These are phyloP conservation scores for Suhomyces emberorum DNA, from an alignment of 805 yeast genomes.

Conservation along the genomic window DNA sequence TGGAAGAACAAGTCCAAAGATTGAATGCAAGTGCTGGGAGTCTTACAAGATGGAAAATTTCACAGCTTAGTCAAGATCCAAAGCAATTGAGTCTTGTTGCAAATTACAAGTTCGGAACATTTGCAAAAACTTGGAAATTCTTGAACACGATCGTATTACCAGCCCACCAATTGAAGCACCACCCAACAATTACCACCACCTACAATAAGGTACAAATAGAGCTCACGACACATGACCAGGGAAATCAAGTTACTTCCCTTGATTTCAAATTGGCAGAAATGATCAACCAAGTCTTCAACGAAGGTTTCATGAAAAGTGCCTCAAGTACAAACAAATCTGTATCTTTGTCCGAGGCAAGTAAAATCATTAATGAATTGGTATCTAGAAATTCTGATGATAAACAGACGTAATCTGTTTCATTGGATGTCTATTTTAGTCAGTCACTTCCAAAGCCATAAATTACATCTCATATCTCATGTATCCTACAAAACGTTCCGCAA, in stretches of 20 bases:
- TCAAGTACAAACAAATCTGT: constrained; percentile 1
- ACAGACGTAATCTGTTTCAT: neutral
- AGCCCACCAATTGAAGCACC: constrained; percentile 61
- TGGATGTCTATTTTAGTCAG: neutral
- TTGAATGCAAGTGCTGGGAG: constrained; percentile 6
- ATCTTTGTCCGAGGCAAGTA: constrained; percentile 11
- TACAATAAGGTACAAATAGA: constrained; percentile 56
- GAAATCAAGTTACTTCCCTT: constrained; percentile 44
- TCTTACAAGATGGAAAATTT: constrained; percentile 1
- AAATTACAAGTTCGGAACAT: constrained; percentile 44
- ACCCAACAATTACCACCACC: constrained; percentile 63
- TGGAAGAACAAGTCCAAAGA: constrained; percentile 9
- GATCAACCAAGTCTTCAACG: constrained; percentile 16
- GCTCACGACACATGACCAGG: constrained; percentile 65
- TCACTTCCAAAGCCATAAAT: neutral
- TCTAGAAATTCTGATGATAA: constrained; percentile 1
- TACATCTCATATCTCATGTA: neutral
- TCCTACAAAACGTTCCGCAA: no score
- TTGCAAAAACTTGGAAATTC: constrained; percentile 66
- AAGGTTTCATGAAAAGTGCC: neutral
- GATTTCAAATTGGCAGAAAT: constrained; percentile 56
- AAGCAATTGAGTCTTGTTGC: constrained; percentile 21
- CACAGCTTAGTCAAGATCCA: neutral
- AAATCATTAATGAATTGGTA: constrained; percentile 11
- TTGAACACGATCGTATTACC: constrained; percentile 55